Percentiles rank a stretch among this genome's conserved stretches.
Conservation (phyloP, 768 basidiomycete species). For the Boletus subcaerulescens region DNA sequence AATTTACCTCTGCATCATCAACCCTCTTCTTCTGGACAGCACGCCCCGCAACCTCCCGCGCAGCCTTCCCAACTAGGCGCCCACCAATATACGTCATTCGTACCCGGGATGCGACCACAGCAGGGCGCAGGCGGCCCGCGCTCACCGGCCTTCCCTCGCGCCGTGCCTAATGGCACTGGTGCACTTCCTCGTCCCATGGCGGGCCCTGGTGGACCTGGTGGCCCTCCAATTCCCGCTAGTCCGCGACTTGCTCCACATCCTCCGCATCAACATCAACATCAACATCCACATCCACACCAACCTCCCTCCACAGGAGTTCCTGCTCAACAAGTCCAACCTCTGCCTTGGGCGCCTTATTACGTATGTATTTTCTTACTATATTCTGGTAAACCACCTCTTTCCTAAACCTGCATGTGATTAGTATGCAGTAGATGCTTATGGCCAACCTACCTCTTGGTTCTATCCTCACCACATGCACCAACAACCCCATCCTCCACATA, state of each 20-base stretch:
- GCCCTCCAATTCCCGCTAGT: constrained; percentile 54
- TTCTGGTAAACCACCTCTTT: background rate
- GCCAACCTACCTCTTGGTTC: constrained; percentile 40
- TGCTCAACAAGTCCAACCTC: constrained; percentile 38
- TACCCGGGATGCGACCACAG: constrained; percentile 47
- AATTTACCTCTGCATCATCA: constrained; percentile 49
- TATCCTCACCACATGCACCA: constrained; percentile 36
- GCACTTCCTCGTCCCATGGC: constrained; percentile 45
- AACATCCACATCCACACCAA: constrained; percentile 47
- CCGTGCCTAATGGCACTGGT: constrained; percentile 58
- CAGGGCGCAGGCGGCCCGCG: constrained; percentile 53
- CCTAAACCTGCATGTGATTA: constrained; percentile 19
- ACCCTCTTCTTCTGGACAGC: constrained; percentile 36
- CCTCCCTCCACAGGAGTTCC: constrained; percentile 55
- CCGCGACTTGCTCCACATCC: constrained; percentile 61
- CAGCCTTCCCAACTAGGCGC: constrained; percentile 42
- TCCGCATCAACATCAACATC: constrained; percentile 38
- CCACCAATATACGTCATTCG: constrained; percentile 47
- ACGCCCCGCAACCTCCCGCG: constrained; percentile 37
- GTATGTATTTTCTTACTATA: constrained; percentile 40
- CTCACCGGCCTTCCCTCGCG: constrained; percentile 64
- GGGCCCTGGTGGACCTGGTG: constrained; percentile 50
- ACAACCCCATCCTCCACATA: constrained; percentile 47
- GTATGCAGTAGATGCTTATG: constrained; percentile 50
- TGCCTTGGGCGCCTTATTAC: constrained; percentile 51